Base-by-base conservation (phyloP, 1,284 basidiomycete species). In the Fistulina hepatica region DNA sequence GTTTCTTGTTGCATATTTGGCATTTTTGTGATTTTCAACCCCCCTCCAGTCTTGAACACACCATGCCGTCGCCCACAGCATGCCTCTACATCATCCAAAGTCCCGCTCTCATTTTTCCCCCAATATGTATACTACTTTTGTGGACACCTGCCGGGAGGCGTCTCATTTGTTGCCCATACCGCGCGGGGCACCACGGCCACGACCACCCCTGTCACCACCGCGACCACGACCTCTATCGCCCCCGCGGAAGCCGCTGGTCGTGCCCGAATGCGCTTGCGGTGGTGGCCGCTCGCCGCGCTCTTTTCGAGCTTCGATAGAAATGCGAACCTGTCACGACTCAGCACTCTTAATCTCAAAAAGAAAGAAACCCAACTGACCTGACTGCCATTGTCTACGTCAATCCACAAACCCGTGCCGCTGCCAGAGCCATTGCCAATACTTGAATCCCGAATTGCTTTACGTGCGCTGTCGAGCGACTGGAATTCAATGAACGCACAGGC, bases 401-500 rank as follows among this genome's bases (percentile, higher is more conserved):
- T 63, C 52, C 74, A 76, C 42, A 97, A 71, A n/a, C 88, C 89
- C 10, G 28, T 31, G 40, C 89, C 90, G 52, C 93, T 86, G 21
- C 89, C 91, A 42, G 89, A 90, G 45, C 79, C 74, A 30, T 55
- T 48, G 23, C 60, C 53, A 2, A 73, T 68, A 34, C 92, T 59
- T 26, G 78, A 84, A 3, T 80, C 72, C 17, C 73, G 62, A 50
- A 97, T 93, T 3, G 94, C 94, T 41, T 80, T 76, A 48, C 78
- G 74, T 11, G 94, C 94, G 19, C 75, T 65, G 3, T 95, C 91
- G 44, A 92, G 61, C 6, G 65, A 66, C 24, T 58, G 60, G 63
- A 94, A 98, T 59, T 97, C 93, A 52, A 93, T 71, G 70, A 97
- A 97, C 1, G 93, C 94, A 55, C 92, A 97, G 0, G 86, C 89